phyloP scores from a whole-genome alignment of 2,329 filamentous ascomycete species.

The Neonectria punicea region DNA sequence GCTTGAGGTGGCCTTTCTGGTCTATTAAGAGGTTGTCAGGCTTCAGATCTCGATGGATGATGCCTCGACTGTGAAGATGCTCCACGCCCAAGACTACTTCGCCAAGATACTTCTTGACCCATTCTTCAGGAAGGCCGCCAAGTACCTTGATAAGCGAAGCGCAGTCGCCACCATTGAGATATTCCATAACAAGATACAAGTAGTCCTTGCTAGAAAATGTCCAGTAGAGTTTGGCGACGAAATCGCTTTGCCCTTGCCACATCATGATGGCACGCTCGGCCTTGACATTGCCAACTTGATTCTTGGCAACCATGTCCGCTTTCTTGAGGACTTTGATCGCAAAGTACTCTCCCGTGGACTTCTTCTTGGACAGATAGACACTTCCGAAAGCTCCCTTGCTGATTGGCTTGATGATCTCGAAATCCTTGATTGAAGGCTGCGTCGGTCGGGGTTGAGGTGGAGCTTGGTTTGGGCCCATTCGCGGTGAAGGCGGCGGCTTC shows the following conservation, averaged over 20 bases:
- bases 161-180: constrained; percentile 96
- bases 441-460: constrained; percentile 88
- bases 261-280: constrained; percentile 99
- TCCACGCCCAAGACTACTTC: constrained; percentile 98
- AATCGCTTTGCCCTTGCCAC: constrained; percentile 99
- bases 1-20: constrained; percentile 93
- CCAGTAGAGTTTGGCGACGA: constrained; percentile 99
- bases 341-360: constrained; percentile 97
- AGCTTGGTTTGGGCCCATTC: constrained; percentile 77
- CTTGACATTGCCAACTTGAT: constrained; percentile 99
- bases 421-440: constrained; percentile 97
- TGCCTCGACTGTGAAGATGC: constrained; percentile 91
- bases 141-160: constrained; percentile 96
- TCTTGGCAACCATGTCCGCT: constrained; percentile 99
- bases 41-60: constrained; percentile 96
- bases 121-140: constrained; percentile 92
- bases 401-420: constrained; percentile 99
- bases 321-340: constrained; percentile 99
- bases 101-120: constrained; percentile 97
- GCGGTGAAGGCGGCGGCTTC: constrained; percentile 82
- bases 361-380: constrained; percentile 98
- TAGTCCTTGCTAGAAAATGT: constrained; percentile 99
- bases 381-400: constrained; percentile 99
- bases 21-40: constrained; percentile 98
- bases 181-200: constrained; percentile 98